A percentile compares a stretch with the other conserved stretches of the same genome.
Evolutionary conservation across 768 basidiomycete species (phyloP).

Genomic region (Gautieria morchelliformis): DNA sequence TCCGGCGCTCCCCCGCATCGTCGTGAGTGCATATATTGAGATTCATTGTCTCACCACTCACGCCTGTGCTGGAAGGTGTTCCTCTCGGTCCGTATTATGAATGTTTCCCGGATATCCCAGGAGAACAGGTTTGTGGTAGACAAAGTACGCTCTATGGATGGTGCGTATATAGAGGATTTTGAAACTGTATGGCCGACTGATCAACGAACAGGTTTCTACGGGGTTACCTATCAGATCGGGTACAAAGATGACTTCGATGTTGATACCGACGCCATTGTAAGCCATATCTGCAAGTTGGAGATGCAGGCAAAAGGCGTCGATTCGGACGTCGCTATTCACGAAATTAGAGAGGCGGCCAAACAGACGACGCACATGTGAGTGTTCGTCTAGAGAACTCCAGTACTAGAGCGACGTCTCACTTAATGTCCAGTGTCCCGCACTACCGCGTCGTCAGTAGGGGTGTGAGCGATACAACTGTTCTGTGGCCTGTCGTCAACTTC

Average conservation of each 20-base stretch:
- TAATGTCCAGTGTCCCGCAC: constrained; percentile 38
- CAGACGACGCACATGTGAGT: constrained; percentile 51
- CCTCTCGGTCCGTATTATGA: constrained; percentile 45
- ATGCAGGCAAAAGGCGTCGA: constrained; percentile 19
- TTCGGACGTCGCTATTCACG: constrained; percentile 23
- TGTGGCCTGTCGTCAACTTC: constrained; percentile 30
- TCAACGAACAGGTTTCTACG: constrained; percentile 41
- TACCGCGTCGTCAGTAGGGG: constrained; percentile 42
- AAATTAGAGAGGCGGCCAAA: constrained; percentile 32
- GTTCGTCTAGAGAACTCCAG: background rate
- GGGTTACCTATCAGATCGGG: constrained; percentile 48
- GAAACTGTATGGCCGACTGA: background rate
- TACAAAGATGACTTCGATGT: constrained; percentile 55
- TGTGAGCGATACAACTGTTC: constrained; percentile 7
- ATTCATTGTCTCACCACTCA: no score
- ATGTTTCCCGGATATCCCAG: constrained; percentile 36
- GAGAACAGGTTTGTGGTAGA: constrained; percentile 47
- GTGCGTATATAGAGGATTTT: constrained; percentile 16
- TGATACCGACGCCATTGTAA: constrained; percentile 37
- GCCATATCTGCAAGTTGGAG: constrained; percentile 43
- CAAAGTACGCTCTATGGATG: constrained; percentile 48
- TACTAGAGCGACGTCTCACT: background rate
- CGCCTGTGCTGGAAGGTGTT: constrained; percentile 36
- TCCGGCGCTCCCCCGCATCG: constrained; percentile 59
- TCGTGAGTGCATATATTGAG: constrained; percentile 31